Conservation (phyloP, 1,284 basidiomycete genomes). For the Vanrija humicola region DNA sequence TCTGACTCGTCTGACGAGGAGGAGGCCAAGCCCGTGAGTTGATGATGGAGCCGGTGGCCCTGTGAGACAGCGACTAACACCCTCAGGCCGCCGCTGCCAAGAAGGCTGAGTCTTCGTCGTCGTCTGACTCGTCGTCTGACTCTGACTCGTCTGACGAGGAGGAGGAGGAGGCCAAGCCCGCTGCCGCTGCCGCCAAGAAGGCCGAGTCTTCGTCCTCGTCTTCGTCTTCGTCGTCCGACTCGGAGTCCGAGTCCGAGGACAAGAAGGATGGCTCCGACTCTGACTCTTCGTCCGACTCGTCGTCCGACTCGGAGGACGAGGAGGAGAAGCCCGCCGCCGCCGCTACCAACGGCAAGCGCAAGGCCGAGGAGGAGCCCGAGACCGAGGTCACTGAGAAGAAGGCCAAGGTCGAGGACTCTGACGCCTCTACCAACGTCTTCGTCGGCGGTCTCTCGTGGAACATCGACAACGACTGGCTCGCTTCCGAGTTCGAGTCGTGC, state of each 20-base stretch:
- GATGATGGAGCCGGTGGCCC: too few relatives aligned
- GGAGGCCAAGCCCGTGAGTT: constrained; percentile 17
- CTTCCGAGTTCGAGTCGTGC: constrained; percentile 81
- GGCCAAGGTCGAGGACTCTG: constrained; percentile 71
- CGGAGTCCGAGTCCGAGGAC: constrained; percentile 18
- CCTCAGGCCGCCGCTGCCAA: constrained; percentile 6
- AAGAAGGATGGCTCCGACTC: constrained; percentile 7
- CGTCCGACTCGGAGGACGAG: constrained; percentile 33
- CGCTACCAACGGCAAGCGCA: constrained; percentile 29
- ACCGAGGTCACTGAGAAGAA: constrained; percentile 57
- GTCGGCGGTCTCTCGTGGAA: constrained; percentile 95
- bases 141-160: constrained; percentile 7
- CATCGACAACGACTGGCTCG: constrained; percentile 94
- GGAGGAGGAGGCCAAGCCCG: constrained; percentile 26
- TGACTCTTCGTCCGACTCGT: constrained; percentile 8
- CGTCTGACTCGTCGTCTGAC: constrained; percentile 4
- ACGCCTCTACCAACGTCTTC: constrained; percentile 70
- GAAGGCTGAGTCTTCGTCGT: neutral
- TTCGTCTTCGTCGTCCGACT: constrained; percentile 10
- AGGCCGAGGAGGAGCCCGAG: constrained; percentile 57
- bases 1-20: constrained; percentile 13
- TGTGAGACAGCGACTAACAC: too few relatives aligned
- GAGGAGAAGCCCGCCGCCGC: constrained; percentile 43
- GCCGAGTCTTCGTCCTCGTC: constrained; percentile 23
- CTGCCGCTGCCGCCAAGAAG: constrained; percentile 18